Evolutionary conservation across 2,329 filamentous ascomycete genomes (phyloP).

Genomic region (Diplodia scrobiculata): DNA sequence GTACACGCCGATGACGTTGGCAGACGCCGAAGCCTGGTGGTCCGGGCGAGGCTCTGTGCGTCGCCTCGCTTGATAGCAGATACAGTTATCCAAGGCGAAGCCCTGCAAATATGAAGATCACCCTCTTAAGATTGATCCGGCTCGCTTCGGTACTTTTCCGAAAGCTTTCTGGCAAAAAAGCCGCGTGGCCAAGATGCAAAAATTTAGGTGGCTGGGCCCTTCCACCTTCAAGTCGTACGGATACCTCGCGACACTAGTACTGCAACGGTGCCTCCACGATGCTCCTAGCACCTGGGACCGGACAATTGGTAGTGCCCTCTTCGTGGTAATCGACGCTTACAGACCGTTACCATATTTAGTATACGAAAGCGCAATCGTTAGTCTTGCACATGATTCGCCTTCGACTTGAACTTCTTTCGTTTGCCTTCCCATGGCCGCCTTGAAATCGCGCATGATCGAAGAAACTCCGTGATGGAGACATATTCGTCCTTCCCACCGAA

Average conservation of each 20-base stretch:
- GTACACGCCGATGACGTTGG: not conserved
- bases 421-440: not conserved
- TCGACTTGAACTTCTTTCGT: not conserved
- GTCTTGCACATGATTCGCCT: no score
- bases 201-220: not conserved
- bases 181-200: constrained; percentile 13
- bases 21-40: not conserved
- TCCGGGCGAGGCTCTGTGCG: constrained; percentile 8
- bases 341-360: no score
- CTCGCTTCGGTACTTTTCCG: not conserved
- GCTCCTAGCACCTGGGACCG: no score
- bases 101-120: constrained; percentile 15
- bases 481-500: not conserved
- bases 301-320: no score
- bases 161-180: not conserved
- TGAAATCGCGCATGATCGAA: not conserved
- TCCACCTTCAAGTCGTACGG: not conserved
- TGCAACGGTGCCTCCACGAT: no score
- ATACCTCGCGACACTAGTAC: no score
- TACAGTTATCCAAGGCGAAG: constrained; percentile 15
- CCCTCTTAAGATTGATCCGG: constrained; percentile 1
- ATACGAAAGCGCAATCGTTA: no score
- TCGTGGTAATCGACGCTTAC: no score
- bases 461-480: not conserved
- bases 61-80: constrained; percentile 12